Conservation (phyloP, 805 yeast genomes). For the Kodamaea kakaduensis region DNA sequence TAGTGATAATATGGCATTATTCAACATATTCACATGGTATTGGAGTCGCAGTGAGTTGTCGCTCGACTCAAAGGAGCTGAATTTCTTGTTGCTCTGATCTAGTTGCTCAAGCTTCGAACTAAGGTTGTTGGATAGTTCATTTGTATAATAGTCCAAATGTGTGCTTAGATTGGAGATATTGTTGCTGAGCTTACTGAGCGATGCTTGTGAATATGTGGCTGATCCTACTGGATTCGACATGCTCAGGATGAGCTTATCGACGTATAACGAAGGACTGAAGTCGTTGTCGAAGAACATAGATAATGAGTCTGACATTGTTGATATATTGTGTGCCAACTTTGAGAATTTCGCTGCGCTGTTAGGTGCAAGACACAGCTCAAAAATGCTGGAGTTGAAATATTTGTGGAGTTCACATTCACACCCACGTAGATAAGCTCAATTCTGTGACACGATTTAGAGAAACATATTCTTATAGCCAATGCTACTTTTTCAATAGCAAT, state of each 20-base stretch:
- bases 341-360: too few species aligned
- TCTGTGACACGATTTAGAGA: too few species aligned
- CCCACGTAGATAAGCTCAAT: too few species aligned
- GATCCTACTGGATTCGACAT: conserved; percentile 21
- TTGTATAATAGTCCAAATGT: conserved; percentile 60
- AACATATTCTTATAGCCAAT: too few species aligned
- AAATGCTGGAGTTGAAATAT: too few species aligned
- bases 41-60: conserved; percentile 50
- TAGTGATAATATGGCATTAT: conserved; percentile 54
- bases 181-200: conserved; percentile 41
- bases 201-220: conserved; percentile 28
- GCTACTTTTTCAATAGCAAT: too few species aligned
- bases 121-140: conserved; percentile 52
- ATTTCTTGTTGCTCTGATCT: conserved; percentile 27
- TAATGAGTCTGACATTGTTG: conserved; percentile 29
- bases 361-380: too few species aligned
- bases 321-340: too few species aligned
- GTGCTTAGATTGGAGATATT: conserved; percentile 50
- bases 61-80: conserved; percentile 11
- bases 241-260: conserved; percentile 56
- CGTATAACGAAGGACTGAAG: conserved; percentile 60
- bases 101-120: conserved; percentile 47
- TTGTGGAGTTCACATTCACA: too few species aligned
- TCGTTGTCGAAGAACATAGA: conserved; percentile 67
- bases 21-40: conserved; percentile 59